Conservation (phyloP, 225 moss, liverwort and hornwort genomes). For the Pseudisothecium myosuroides region DNA sequence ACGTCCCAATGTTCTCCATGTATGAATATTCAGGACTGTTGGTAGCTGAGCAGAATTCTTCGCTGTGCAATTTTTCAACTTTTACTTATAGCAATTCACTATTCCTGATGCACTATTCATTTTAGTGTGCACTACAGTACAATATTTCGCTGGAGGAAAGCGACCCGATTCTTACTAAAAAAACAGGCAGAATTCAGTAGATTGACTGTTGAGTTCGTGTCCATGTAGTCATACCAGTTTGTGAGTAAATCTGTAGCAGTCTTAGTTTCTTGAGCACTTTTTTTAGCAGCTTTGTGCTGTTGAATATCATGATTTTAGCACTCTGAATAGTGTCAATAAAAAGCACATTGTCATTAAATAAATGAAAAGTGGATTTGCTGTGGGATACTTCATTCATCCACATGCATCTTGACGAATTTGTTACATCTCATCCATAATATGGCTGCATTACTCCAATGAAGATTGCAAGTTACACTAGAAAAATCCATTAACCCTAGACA, state of each 20-base stretch:
- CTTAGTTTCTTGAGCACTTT: background rate
- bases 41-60: background rate
- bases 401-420: background rate
- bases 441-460: background rate
- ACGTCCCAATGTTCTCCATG: background rate
- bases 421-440: background rate
- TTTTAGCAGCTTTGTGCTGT: background rate
- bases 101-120: background rate
- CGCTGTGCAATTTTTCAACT: background rate
- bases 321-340: background rate
- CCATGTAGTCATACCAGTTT: background rate
- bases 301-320: background rate
- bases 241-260: background rate
- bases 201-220: background rate
- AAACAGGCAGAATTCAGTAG: background rate
- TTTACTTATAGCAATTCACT: background rate
- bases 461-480: background rate
- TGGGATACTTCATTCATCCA: background rate
- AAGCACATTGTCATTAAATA: background rate
- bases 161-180: background rate
- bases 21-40: background rate
- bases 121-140: background rate
- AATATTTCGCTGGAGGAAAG: background rate
- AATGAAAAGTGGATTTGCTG: background rate
- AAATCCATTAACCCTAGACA: rapidly evolving